Conservation (phyloP, 352 stramenopile genomes). For the Elongisporangium undulatum region DNA sequence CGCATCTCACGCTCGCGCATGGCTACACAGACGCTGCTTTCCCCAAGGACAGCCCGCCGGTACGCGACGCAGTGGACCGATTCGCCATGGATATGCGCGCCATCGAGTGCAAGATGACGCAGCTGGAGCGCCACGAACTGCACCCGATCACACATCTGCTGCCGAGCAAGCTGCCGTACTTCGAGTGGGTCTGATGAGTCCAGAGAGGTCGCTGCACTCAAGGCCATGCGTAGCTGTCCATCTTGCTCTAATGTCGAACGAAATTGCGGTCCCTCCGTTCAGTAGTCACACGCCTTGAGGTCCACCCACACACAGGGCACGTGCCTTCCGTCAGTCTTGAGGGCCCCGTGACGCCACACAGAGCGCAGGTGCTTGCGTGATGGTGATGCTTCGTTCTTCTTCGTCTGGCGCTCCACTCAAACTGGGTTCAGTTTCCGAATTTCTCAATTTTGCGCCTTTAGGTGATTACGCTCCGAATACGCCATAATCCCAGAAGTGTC, state of each 20-base stretch:
- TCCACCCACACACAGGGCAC: no score
- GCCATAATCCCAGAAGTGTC: background rate
- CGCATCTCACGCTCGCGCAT: background rate
- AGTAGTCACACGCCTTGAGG: background rate
- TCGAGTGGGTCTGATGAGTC: background rate
- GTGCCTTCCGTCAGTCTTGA: no score
- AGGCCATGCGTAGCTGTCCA: background rate
- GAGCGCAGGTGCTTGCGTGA: background rate
- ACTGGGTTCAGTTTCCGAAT: conserved; percentile 1
- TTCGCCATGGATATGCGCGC: background rate
- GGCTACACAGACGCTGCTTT: background rate
- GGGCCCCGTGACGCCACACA: background rate
- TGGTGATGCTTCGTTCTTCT: background rate
- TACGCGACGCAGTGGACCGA: background rate
- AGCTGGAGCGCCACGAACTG: background rate
- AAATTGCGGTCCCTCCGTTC: background rate
- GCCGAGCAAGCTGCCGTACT: background rate
- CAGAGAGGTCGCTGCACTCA: background rate
- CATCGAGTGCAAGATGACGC: background rate
- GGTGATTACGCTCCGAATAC: background rate
- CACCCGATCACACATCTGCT: background rate
- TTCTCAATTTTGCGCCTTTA: background rate
- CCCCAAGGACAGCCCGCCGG: background rate
- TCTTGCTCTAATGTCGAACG: background rate
- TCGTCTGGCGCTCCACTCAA: background rate